Base-by-base conservation (phyloP, 2,329 filamentous ascomycete species). In the Neonectria coccinea region DNA sequence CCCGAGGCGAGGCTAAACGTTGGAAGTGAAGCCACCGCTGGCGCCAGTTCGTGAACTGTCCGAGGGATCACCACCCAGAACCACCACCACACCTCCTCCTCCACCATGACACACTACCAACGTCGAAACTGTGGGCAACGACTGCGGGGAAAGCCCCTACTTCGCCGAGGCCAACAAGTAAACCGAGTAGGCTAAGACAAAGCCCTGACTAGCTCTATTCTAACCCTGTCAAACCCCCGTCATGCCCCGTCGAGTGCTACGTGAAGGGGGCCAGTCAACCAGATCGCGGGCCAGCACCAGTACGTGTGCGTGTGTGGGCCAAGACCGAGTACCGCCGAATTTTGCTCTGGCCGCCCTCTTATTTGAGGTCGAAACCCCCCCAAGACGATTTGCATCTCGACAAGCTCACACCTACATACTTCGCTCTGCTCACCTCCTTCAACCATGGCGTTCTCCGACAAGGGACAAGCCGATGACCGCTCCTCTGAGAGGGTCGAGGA, bases 241-340 rank as follows among this genome's bases (percentile, higher is more conserved):
- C 39, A 41, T 27, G 16, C 48, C 29, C 22, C 48, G 27, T 39
- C 42, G 41, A 51, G 60, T 31, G 16, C 25, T 11, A 60, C 53
- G 67, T 72, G 70, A 73, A 70, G 70, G 70, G 70, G 63, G 45
- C 36, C 14, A 8, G 36, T 39, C 36, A 39, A 42, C 16, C 25
- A 63, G 36, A 58, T 60, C 53, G 61, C 27, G 42, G 42, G 48
- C 39, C 52, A 62, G 12, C n/a, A 36, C 55, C 61, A 62, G n/a
- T 7, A 29, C 29, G 29, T 29, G 10, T 36, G 59, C 61, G 61
- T 59, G 70, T 60, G 59, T 42, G 68, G 67, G 67, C 22, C 41
- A 41, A 70, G 69, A 65, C 70, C 69, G 70, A 70, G 68, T 67
- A 65, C 65, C 63, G 55, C 65, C 66, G 56, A 67, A 60, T 62